A percentile compares a stretch with the other conserved stretches of the same genome.
phyloP scores from a whole-genome alignment of 257 asterid species.

The Gentiana macrophylla region DNA sequence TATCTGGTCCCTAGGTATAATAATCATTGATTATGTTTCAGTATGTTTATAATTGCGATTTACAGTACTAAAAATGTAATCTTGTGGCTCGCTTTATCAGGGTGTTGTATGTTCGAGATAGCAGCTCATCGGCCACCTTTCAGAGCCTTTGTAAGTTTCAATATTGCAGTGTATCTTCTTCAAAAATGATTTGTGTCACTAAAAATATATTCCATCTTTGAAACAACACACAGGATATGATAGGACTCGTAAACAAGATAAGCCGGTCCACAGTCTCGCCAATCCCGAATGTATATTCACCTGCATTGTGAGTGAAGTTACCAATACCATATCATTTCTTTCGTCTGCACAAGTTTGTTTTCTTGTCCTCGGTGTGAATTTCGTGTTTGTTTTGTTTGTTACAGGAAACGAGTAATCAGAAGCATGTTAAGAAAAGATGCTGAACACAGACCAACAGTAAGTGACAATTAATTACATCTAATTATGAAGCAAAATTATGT shows the following conservation, averaged over 20 bases:
- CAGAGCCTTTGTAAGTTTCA: constrained; percentile 55
- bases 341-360: neutral
- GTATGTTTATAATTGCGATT: too few relatives aligned
- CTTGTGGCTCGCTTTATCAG: constrained; percentile 18
- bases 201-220: too few relatives aligned
- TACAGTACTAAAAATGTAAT: neutral
- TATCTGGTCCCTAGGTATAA: constrained; percentile 83
- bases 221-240: constrained; percentile 54
- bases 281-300: constrained; percentile 66
- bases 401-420: constrained; percentile 70
- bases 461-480: constrained; percentile 6
- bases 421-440: constrained; percentile 83
- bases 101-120: constrained; percentile 92
- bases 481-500: too few relatives aligned
- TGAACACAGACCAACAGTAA: constrained; percentile 77
- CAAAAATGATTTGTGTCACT: too few relatives aligned
- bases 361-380: too few relatives aligned
- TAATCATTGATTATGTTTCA: too few relatives aligned
- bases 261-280: constrained; percentile 74
- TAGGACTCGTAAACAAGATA: constrained; percentile 63
- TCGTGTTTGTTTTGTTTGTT: neutral
- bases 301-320: constrained; percentile 46
- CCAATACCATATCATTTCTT: neutral
- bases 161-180: constrained; percentile 1
- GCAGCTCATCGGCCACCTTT: constrained; percentile 83